These are phyloP conservation scores for Sporothrix dimorphospora DNA, from an alignment of 2,329 filamentous ascomycete genomes.

Conservation along the genomic window DNA sequence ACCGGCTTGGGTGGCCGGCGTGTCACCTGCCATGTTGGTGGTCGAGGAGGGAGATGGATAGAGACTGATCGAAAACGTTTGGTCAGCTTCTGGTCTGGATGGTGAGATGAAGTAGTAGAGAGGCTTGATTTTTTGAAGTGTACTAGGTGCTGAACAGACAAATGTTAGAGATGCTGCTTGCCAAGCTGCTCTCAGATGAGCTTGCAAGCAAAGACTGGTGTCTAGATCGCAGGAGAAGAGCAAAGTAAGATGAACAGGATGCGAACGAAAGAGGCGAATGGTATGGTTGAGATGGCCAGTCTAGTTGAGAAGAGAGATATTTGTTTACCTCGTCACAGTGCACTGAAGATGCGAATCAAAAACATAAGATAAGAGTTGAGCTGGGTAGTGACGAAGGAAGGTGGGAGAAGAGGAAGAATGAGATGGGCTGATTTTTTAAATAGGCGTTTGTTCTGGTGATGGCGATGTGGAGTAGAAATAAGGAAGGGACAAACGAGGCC, in stretches of 20 bases:
- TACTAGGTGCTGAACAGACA: not conserved
- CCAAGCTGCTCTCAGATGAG: not conserved
- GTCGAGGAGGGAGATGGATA: not conserved
- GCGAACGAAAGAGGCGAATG: not conserved
- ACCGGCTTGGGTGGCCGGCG: not conserved
- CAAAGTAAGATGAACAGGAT: not conserved
- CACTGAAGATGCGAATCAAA: not conserved
- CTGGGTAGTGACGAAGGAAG: not conserved
- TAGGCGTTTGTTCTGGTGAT: not conserved
- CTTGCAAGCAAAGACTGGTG: not conserved
- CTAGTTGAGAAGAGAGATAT: no score
- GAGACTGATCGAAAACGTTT: not conserved
- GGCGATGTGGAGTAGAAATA: not conserved
- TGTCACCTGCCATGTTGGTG: not conserved
- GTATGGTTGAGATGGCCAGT: not conserved
- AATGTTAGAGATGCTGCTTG: not conserved
- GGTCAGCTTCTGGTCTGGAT: not conserved
- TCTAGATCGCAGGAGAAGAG: not conserved
- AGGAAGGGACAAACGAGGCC: not conserved
- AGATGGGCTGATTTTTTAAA: not conserved
- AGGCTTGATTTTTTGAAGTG: not conserved
- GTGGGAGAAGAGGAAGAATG: not conserved
- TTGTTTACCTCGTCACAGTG: not conserved
- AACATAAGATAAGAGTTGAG: not conserved
- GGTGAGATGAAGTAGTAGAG: not conserved